These are phyloP conservation scores for Candida insectorum DNA, from an alignment of 805 yeast species.

Conservation along the genomic window DNA sequence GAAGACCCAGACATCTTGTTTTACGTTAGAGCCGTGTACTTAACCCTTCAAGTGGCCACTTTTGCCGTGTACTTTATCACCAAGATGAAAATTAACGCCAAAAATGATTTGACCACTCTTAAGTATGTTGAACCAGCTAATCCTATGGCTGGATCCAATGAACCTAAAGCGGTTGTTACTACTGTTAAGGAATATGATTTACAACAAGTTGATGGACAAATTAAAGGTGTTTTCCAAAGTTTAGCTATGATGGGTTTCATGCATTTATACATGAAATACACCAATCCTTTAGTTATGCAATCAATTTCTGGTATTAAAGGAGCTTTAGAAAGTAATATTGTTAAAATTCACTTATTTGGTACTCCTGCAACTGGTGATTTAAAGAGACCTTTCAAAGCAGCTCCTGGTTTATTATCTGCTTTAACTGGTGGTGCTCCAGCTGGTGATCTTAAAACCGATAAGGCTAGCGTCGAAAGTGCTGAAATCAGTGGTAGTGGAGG, in stretches of 20 bases:
- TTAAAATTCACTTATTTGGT: constrained; percentile 85
- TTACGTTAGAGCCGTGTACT: constrained; percentile 73
- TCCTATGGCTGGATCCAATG: constrained; percentile 73
- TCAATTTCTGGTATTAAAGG: constrained; percentile 85
- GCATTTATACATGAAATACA: constrained; percentile 96
- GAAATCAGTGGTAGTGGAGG: constrained; percentile 87
- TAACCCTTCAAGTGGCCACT: constrained; percentile 61
- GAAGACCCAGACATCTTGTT: constrained; percentile 75
- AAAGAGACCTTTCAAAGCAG: constrained; percentile 94
- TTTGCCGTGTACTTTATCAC: constrained; percentile 65
- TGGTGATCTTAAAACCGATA: constrained; percentile 70
- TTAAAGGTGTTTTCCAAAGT: constrained; percentile 83
- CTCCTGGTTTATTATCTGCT: constrained; percentile 50
- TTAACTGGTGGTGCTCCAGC: constrained; percentile 53
- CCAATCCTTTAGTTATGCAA: constrained; percentile 96
- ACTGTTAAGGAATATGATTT: constrained; percentile 95
- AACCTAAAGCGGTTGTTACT: constrained; percentile 74
- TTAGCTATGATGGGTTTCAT: constrained; percentile 97
- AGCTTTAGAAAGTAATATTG: constrained; percentile 85
- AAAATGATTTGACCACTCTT: constrained; percentile 88
- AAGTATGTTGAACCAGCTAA: constrained; percentile 87
- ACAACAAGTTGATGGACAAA: constrained; percentile 72
- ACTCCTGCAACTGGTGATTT: constrained; percentile 81
- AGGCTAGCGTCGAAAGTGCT: constrained; percentile 79
- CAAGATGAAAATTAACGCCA: constrained; percentile 56